phyloP scores from a whole-genome alignment of 106 monocot species.

The Narthecium ossifragum region DNA sequence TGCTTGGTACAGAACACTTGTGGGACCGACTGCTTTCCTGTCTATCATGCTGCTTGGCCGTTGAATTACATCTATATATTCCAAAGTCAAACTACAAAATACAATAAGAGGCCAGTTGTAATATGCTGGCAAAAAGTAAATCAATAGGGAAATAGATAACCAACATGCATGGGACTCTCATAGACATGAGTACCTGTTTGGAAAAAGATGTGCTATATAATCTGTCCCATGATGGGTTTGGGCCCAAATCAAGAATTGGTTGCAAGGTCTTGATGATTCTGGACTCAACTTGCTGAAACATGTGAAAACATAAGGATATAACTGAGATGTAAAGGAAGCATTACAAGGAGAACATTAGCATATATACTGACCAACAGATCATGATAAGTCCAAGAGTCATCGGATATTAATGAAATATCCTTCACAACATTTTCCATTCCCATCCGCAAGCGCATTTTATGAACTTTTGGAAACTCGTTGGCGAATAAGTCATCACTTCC shows the following conservation, averaged over 20 bases:
- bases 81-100: conserved; percentile 32
- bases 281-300: conserved; percentile 29
- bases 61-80: background rate
- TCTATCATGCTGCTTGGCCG: conserved; percentile 12
- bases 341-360: background rate
- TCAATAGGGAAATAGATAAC: background rate
- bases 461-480: conserved; percentile 29
- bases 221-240: conserved; percentile 22
- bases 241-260: conserved; percentile 21
- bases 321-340: background rate
- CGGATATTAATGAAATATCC: conserved; percentile 21
- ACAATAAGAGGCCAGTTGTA: background rate
- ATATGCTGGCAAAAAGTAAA: background rate
- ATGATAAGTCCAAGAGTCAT: conserved; percentile 34
- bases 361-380: conserved; percentile 27
- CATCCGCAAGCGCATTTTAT: conserved; percentile 22
- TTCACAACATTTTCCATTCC: conserved; percentile 33
- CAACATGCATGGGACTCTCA: background rate
- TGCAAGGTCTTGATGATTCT: conserved; percentile 23
- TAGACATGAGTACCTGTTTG: conserved; percentile 15
- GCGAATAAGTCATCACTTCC: background rate
- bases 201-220: conserved; percentile 8
- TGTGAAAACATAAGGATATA: background rate
- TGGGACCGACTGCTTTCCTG: background rate
- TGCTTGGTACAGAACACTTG: background rate